Conservation (phyloP, 768 basidiomycete species). For the Strobilomyces confusus region DNA sequence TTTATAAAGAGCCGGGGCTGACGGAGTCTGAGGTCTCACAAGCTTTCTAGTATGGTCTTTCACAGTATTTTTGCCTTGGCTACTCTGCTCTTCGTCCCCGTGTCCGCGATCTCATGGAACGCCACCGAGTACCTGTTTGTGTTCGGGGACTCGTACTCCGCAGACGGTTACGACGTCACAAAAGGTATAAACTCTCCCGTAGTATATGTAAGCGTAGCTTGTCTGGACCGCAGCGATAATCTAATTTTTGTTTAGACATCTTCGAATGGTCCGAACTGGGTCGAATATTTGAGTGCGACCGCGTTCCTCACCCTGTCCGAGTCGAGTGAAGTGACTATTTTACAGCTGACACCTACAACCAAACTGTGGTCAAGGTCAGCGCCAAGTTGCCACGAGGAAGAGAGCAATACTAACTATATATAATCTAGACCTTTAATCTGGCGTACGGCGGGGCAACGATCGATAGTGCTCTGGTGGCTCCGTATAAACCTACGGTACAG, state of each 20-base stretch:
- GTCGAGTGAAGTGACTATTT: constrained; percentile 4
- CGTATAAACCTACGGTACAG: constrained; percentile 48
- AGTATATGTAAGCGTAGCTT: constrained; percentile 40
- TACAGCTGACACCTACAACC: constrained; percentile 50
- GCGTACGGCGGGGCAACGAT: constrained; percentile 69
- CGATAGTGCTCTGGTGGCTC: constrained; percentile 51
- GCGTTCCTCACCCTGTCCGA: neutral
- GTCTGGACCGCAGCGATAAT: neutral
- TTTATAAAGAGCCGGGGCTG: constrained; percentile 5
- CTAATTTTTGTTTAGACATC: constrained; percentile 39
- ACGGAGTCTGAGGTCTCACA: neutral
- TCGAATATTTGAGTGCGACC: constrained; percentile 44
- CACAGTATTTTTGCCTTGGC: constrained; percentile 1
- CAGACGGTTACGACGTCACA: constrained; percentile 57
- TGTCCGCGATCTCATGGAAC: constrained; percentile 41
- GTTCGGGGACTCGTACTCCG: constrained; percentile 63
- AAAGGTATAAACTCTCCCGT: constrained; percentile 52
- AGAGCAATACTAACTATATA: neutral
- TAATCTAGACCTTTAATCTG: constrained; percentile 53
- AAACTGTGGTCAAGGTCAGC: constrained; percentile 46
- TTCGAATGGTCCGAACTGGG: constrained; percentile 64
- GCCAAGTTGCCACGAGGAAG: neutral
- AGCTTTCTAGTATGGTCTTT: constrained; percentile 12
- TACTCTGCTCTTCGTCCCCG: constrained; percentile 5
- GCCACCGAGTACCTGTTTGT: constrained; percentile 53